Base-by-base conservation (phyloP, 345 rosid genomes). In the Linum lewisii region DNA sequence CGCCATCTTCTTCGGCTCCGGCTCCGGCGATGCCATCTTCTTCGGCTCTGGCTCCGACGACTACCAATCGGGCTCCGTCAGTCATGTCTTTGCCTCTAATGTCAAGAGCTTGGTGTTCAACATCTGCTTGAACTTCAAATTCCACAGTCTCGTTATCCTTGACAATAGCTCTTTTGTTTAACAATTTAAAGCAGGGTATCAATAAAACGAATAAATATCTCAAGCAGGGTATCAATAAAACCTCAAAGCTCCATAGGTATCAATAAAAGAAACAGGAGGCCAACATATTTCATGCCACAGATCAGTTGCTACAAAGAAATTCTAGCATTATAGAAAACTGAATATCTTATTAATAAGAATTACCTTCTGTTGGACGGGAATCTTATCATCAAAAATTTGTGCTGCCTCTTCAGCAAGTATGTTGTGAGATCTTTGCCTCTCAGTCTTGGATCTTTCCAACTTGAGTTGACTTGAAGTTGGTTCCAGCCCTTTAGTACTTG, bases 131-230 rank as follows among this genome's bases (percentile, higher is more conserved):
- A 65, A 94, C 82, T 65, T 85, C 86, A 76, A 94, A 81, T 61
- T 81, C 99, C 51, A 94, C 96, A 1, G 99, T 94, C 63, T 97
- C 99, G 73, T 93, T 81, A 79, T 85, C 81, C 79, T 89, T 89
- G 62, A 93, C 92, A 14, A 96, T 93, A 64, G 97, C 96, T 73
- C 89, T 80, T 76, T 97, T 82, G 60, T 81, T 87, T 73, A 93
- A 65, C 76, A 93, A 75, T 72, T 80, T 69, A 61, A 82, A 78
- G 90, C 88, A 78, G 62, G 57, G 38, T 44, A 63, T 66, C 59
- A 51, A 75, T 59, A 65, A 29, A 58, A 19, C 60, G 23, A 14
- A 67, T 70, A 59, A 69, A 65, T 60, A 57, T 45, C 57, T 24
- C 24, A 49, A 63, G 32, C 37, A 47, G 61, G 34, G 51, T 7